phyloP scores from a whole-genome alignment of 1,284 basidiomycete genomes.

The Agroathelia rolfsii region DNA sequence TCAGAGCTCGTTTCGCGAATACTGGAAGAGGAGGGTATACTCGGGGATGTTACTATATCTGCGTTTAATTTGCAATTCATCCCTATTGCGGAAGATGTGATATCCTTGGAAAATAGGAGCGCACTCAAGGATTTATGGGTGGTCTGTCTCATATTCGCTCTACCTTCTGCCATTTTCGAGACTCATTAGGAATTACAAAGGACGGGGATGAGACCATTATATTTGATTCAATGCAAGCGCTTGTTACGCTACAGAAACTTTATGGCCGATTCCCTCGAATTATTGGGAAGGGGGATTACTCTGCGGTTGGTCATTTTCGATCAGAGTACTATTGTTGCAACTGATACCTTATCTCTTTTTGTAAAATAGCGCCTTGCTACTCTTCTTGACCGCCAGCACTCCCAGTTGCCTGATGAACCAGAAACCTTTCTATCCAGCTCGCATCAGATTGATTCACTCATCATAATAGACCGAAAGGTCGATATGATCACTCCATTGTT shows the following conservation, averaged over 20 bases:
- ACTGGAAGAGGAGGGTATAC: constrained; percentile 85
- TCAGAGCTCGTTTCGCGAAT: constrained; percentile 81
- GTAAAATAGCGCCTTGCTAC: constrained; percentile 59
- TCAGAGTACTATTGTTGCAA: too few species aligned
- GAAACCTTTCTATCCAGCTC: constrained; percentile 34
- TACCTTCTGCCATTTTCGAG: constrained; percentile 4
- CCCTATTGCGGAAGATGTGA: constrained; percentile 82
- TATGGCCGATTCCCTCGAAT: constrained; percentile 91
- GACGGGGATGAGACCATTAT: constrained; percentile 88
- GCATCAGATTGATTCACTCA: constrained; percentile 74
- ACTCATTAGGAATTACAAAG: constrained; percentile 29
- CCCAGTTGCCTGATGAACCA: constrained; percentile 27
- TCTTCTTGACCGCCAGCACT: constrained; percentile 56
- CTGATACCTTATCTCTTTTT: constrained; percentile 3
- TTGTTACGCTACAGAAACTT: constrained; percentile 77
- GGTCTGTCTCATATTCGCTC: constrained; percentile 35
- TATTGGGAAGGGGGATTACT: constrained; percentile 87
- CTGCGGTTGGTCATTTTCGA: constrained; percentile 58
- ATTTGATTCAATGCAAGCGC: constrained; percentile 81
- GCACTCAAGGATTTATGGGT: constrained; percentile 83
- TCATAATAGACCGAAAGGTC: constrained; percentile 85
- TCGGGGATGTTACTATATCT: constrained; percentile 79
- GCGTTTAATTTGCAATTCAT: constrained; percentile 92
- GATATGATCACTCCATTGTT: constrained; percentile 95
- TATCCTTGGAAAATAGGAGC: constrained; percentile 79